Percentiles rank a stretch among this genome's conserved stretches.
These are phyloP conservation scores for Rhizopogon vesiculosus DNA, from an alignment of 768 basidiomycete genomes.

Conservation along the genomic window DNA sequence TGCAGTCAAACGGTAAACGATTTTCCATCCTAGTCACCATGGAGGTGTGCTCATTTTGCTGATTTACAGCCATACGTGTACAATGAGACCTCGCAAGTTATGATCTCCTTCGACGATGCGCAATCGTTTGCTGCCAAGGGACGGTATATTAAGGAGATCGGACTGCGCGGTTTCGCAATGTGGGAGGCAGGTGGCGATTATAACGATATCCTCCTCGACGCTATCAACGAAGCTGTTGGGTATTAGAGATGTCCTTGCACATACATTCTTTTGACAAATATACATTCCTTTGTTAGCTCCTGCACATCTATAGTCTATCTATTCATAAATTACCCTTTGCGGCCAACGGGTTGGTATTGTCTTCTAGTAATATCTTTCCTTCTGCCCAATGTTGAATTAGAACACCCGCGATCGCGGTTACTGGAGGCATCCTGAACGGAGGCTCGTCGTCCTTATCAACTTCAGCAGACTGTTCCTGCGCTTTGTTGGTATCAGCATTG, in stretches of 20 bases:
- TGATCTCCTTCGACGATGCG: conserved; percentile 64
- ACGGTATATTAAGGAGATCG: conserved; percentile 44
- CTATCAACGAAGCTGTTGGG: conserved; percentile 39
- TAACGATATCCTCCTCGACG: conserved; percentile 54
- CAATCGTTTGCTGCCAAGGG: conserved; percentile 60
- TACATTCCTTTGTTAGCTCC: neutral
- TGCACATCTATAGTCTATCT: conserved; percentile 2
- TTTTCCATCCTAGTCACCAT: too few species aligned
- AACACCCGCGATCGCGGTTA: conserved; percentile 79
- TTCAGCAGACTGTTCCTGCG: conserved; percentile 11
- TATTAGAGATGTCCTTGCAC: conserved; percentile 44
- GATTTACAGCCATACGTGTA: conserved; percentile 61
- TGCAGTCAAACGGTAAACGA: conserved; percentile 68
- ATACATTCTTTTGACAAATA: conserved; percentile 39
- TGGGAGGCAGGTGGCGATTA: conserved; percentile 72
- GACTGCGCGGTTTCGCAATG: conserved; percentile 63
- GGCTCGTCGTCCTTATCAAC: conserved; percentile 33
- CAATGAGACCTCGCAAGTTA: conserved; percentile 46
- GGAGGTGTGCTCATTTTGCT: neutral
- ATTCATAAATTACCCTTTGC: conserved; percentile 6
- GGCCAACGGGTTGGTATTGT: neutral
- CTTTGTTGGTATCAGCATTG: conserved; percentile 7
- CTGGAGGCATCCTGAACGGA: conserved; percentile 71
- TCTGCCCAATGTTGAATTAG: conserved; percentile 80
- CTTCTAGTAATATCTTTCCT: conserved; percentile 35